phyloP scores from a whole-genome alignment of 2,329 filamentous ascomycete genomes.

The Beauveria medogensis region DNA sequence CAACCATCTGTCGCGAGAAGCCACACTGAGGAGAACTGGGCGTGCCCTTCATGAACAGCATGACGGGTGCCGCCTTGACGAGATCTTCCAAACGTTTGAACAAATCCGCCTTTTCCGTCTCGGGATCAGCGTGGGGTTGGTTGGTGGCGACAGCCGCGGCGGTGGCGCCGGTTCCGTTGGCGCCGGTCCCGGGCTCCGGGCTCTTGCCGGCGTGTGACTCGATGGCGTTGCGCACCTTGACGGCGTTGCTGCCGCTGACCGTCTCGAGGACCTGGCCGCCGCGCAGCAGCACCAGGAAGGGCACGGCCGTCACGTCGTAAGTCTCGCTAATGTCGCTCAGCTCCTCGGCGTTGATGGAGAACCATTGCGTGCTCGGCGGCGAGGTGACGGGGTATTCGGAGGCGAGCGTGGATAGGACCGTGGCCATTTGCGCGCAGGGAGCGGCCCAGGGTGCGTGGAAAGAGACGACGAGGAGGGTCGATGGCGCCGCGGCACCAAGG shows the following conservation, averaged over 20 bases:
- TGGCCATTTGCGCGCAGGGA: conserved; percentile 89
- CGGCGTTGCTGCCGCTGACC: conserved; percentile 81
- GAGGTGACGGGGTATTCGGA: conserved; percentile 68
- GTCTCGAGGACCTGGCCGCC: conserved; percentile 70
- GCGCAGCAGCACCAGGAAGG: conserved; percentile 78
- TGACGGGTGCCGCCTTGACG: conserved; percentile 91
- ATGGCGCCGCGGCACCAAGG: conserved; percentile 55
- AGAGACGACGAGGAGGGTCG: conserved; percentile 74
- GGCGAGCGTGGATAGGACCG: conserved; percentile 77
- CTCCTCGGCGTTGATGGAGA: conserved; percentile 90
- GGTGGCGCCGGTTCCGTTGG: conserved; percentile 26
- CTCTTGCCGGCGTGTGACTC: conserved; percentile 63
- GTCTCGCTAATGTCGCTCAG: conserved; percentile 83
- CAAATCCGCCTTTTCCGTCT: conserved; percentile 72
- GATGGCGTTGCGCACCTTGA: conserved; percentile 76
- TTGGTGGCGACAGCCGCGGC: conserved; percentile 35
- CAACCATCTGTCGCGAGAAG: conserved; percentile 86
- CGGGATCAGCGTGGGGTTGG: conserved; percentile 35
- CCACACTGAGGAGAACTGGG: conserved; percentile 82
- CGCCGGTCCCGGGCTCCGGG: conserved; percentile 23
- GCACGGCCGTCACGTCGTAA: conserved; percentile 92
- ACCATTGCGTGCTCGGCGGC: conserved; percentile 67
- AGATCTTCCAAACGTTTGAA: conserved; percentile 73
- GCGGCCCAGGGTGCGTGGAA: conserved; percentile 97
- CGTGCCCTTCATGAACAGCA: conserved; percentile 99